Percentiles rank a stretch among this genome's conserved stretches.
Conservation (phyloP, 1,139 yeast genomes). For the Geotrichum fermentans region DNA sequence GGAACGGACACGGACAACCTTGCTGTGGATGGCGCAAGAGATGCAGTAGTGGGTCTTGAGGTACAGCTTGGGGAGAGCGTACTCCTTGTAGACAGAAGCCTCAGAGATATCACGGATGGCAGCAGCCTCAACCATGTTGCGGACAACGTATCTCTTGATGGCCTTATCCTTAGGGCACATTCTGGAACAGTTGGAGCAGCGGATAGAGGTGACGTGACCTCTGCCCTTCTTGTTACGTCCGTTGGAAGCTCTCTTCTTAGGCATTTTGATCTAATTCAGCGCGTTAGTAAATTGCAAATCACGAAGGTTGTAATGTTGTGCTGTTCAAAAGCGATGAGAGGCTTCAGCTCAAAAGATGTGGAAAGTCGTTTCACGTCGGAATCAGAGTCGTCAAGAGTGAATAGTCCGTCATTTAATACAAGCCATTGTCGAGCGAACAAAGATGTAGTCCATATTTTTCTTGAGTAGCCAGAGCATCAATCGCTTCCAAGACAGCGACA, state of each 20-base stretch:
- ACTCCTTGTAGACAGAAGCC: constrained; percentile 98
- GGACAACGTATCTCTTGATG: constrained; percentile 99
- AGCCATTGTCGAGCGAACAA: background rate
- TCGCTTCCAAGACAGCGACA: too few relatives aligned
- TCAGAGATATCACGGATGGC: constrained; percentile 99
- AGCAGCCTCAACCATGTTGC: constrained; percentile 99
- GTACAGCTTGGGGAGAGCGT: constrained; percentile 99
- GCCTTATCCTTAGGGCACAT: constrained; percentile 99
- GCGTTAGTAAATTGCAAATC: too few relatives aligned
- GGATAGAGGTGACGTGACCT: constrained; percentile 99
- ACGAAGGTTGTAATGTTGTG: too few relatives aligned
- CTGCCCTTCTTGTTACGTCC: constrained; percentile 99
- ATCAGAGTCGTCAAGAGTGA: too few relatives aligned
- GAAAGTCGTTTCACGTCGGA: too few relatives aligned
- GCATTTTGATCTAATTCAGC: constrained; percentile 55
- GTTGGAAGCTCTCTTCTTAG: constrained; percentile 99
- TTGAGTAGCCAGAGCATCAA: too few relatives aligned
- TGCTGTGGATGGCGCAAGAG: constrained; percentile 99
- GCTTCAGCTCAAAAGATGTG: background rate
- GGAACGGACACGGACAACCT: constrained; percentile 99
- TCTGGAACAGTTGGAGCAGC: constrained; percentile 99
- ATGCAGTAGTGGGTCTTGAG: constrained; percentile 99
- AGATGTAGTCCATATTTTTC: background rate
- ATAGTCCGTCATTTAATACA: too few relatives aligned
- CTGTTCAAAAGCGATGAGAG: background rate